A percentile compares a stretch with the other conserved stretches of the same genome.
Conservation (phyloP, 2,329 filamentous ascomycete genomes). For the Pestalotiopsis sp. region DNA sequence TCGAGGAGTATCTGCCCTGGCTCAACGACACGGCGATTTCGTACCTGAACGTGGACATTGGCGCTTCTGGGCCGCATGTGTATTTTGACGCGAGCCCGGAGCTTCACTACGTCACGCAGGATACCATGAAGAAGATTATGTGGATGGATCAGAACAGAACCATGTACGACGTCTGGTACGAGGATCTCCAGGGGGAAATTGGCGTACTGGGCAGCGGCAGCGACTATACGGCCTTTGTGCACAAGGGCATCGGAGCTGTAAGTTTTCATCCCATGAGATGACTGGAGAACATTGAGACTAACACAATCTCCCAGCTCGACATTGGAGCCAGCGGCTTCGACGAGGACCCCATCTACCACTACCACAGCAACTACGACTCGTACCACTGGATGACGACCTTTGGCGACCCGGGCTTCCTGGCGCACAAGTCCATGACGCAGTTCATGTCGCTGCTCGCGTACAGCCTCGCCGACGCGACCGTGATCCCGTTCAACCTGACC, state of each 20-base stretch:
- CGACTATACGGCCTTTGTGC: constrained; percentile 70
- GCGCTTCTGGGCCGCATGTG: constrained; percentile 59
- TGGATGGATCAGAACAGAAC: constrained; percentile 51
- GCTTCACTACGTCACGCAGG: constrained; percentile 66
- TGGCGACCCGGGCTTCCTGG: constrained; percentile 68
- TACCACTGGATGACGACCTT: constrained; percentile 83
- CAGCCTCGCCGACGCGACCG: constrained; percentile 39
- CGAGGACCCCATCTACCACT: constrained; percentile 67
- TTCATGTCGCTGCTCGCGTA: constrained; percentile 43
- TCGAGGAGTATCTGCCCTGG: constrained; percentile 82
- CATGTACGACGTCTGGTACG: constrained; percentile 44
- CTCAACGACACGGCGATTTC: constrained; percentile 70
- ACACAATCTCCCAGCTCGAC: constrained; percentile 49
- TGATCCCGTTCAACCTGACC: constrained; percentile 42
- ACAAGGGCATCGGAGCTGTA: constrained; percentile 47
- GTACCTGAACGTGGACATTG: constrained; percentile 83
- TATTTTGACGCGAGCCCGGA: constrained; percentile 65
- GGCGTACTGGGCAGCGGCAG: constrained; percentile 66
- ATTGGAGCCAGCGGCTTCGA: constrained; percentile 51
- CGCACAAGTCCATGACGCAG: constrained; percentile 61
- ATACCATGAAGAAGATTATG: constrained; percentile 64
- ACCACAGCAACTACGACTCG: constrained; percentile 84
- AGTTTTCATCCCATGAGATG: constrained; percentile 38
- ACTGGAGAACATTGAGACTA: constrained; percentile 22
- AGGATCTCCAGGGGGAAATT: constrained; percentile 48